A percentile compares a stretch with the other conserved stretches of the same genome.
These are phyloP conservation scores for Rhynchospora pubera DNA, from an alignment of 176 grass and related monocot species.

Conservation along the genomic window DNA sequence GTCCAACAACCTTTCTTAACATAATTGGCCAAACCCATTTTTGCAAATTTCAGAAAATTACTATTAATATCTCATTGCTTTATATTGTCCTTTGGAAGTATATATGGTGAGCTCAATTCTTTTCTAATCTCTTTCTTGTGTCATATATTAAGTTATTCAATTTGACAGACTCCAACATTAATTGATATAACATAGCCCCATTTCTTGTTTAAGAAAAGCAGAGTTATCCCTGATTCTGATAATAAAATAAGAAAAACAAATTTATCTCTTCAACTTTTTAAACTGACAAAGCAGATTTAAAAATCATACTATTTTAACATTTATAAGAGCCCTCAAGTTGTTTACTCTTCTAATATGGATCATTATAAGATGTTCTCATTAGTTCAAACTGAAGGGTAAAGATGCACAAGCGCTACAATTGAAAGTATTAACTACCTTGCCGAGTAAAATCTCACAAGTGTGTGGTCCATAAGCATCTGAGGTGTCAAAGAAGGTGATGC, in stretches of 20 bases:
- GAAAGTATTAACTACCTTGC: conserved; percentile 20
- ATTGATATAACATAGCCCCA: not conserved
- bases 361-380: not conserved
- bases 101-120: not conserved
- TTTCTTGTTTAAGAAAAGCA: no score
- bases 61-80: not conserved
- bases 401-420: not conserved
- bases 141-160: not conserved
- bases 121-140: not conserved
- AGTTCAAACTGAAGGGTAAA: not conserved
- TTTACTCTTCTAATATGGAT: not conserved
- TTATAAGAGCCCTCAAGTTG: not conserved
- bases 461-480: conserved; percentile 29
- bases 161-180: not conserved
- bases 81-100: not conserved
- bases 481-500: conserved; percentile 47
- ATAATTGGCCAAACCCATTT: no score
- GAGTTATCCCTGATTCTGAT: not conserved
- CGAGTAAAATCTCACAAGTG: conserved; percentile 37
- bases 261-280: not conserved
- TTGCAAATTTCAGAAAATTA: not conserved
- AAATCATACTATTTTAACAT: not conserved
- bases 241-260: not conserved
- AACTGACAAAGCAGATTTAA: not conserved
- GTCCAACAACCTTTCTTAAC: not conserved